Evolutionary conservation across 306 rosid species (phyloP).

Genomic region (Citrullus mucosospermus): DNA sequence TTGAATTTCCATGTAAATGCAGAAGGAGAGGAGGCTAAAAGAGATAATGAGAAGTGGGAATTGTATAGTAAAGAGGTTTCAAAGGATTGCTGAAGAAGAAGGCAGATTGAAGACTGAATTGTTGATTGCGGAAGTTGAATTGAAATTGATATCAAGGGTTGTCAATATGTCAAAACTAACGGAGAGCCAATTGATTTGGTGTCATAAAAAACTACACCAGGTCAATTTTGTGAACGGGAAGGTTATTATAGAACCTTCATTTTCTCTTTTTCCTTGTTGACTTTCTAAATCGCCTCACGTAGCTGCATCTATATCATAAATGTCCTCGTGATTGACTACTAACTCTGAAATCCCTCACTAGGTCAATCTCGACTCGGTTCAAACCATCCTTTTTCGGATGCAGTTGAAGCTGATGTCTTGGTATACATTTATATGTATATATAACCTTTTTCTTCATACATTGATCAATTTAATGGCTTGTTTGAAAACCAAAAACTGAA

Average conservation of each 20-base stretch:
- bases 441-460: background rate
- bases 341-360: too few relatives aligned
- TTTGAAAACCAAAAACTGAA: too few relatives aligned
- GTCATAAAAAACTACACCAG: slow-evolving; percentile 1
- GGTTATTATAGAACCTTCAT: background rate
- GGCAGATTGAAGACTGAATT: slow-evolving; percentile 26
- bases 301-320: background rate
- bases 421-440: background rate
- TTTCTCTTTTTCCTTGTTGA: slow-evolving; percentile 9
- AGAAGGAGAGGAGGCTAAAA: slow-evolving; percentile 62
- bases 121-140: slow-evolving; percentile 59
- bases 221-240: background rate
- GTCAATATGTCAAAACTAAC: slow-evolving; percentile 9
- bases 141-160: slow-evolving; percentile 62
- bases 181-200: slow-evolving; percentile 1
- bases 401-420: too few relatives aligned
- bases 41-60: slow-evolving; percentile 61
- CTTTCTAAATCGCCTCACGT: background rate
- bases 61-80: slow-evolving; percentile 71
- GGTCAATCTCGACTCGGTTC: too few relatives aligned
- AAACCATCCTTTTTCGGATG: too few relatives aligned
- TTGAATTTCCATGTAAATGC: slow-evolving; percentile 9
- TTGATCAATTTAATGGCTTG: background rate
- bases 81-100: slow-evolving; percentile 30
- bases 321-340: too few relatives aligned